Evolutionary conservation across 257 asterid genomes (phyloP).

Genomic region (Ilex aquifolium): DNA sequence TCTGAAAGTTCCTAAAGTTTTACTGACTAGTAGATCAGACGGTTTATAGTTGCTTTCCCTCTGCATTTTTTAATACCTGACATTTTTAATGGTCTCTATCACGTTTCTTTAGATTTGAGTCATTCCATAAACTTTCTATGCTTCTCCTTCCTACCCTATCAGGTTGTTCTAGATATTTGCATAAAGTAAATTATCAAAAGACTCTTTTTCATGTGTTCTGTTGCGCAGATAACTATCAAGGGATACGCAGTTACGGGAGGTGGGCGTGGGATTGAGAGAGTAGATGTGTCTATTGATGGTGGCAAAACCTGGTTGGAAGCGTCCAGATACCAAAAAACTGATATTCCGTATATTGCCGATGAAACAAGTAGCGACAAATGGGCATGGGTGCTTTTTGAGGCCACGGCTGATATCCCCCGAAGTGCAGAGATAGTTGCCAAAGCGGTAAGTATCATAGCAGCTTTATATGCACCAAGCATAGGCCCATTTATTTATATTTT

Average conservation of each 20-base stretch:
- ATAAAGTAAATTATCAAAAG: too few species aligned
- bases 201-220: too few species aligned
- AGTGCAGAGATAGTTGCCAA: conserved; percentile 77
- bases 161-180: not conserved
- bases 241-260: conserved; percentile 98
- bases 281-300: conserved; percentile 78
- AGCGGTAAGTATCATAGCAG: conserved; percentile 50
- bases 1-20: too few species aligned
- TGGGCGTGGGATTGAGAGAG: conserved; percentile 94
- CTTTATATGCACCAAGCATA: too few species aligned
- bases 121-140: too few species aligned
- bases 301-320: conserved; percentile 96
- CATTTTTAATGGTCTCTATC: too few species aligned
- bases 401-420: conserved; percentile 57
- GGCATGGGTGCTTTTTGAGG: conserved; percentile 98
- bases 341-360: conserved; percentile 61
- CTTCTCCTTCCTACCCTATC: not conserved
- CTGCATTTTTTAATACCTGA: too few species aligned
- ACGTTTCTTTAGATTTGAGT: too few species aligned
- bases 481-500: too few species aligned
- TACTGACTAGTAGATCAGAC: too few species aligned
- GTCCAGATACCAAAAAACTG: conserved; percentile 62
- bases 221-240: conserved; percentile 60
- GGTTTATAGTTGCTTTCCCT: too few species aligned
- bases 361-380: conserved; percentile 66